Percentiles rank a stretch among this genome's conserved stretches.
Evolutionary conservation across 192 early-diverging fungal species (phyloP).

Genomic region (Lobosporangium transversale): DNA sequence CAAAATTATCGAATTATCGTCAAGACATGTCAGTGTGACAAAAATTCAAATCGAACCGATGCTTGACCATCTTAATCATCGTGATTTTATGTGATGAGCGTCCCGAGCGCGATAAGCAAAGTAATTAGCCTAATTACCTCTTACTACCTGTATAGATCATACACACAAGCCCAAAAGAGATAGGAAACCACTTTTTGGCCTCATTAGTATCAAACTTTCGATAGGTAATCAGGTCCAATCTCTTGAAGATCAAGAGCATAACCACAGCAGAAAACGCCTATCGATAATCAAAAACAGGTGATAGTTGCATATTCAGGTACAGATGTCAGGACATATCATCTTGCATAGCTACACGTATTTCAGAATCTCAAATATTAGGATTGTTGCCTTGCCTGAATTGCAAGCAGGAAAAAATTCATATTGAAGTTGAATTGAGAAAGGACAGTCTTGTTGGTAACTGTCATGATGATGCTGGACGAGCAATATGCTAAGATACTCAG

Average conservation of each 20-base stretch:
- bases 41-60: background rate
- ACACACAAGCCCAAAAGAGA: constrained; percentile 83
- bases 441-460: constrained; percentile 89
- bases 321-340: too few relatives aligned
- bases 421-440: constrained; percentile 83
- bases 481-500: constrained; percentile 90
- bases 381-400: constrained; percentile 69
- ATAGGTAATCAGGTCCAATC: constrained; percentile 68
- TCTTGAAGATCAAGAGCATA: constrained; percentile 64
- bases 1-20: background rate
- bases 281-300: too few relatives aligned
- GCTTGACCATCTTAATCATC: too few relatives aligned
- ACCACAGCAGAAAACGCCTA: constrained; percentile 61
- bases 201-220: constrained; percentile 71
- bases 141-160: constrained; percentile 99
- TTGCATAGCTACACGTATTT: too few relatives aligned
- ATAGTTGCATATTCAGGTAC: too few relatives aligned
- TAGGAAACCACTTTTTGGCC: constrained; percentile 83
- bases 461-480: constrained; percentile 88
- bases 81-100: too few relatives aligned
- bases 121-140: constrained; percentile 52
- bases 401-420: constrained; percentile 86
- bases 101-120: background rate
- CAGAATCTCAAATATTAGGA: too few relatives aligned
- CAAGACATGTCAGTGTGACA: background rate